Conservation (phyloP, 805 yeast species). For the Hermanozyma aechmeae region DNA sequence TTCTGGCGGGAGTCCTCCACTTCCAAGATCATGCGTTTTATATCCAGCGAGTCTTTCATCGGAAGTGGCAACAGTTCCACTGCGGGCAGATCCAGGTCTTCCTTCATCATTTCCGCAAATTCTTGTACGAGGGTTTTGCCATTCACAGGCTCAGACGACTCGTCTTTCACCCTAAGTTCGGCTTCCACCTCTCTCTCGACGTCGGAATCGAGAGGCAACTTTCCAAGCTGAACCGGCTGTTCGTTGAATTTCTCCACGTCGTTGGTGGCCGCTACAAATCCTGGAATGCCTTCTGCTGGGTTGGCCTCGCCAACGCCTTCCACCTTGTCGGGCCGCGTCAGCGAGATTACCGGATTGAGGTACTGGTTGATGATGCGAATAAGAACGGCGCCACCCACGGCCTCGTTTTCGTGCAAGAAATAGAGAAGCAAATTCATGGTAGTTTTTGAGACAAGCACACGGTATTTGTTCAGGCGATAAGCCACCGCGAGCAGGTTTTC, state of each 20-base stretch:
- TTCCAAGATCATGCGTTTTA: slow-evolving; percentile 66
- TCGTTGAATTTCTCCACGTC: slow-evolving; percentile 56
- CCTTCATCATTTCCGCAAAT: slow-evolving; percentile 48
- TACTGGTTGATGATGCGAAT: slow-evolving; percentile 82
- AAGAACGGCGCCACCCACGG: slow-evolving; percentile 81
- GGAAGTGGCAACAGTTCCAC: slow-evolving; percentile 81
- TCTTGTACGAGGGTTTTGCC: slow-evolving; percentile 51
- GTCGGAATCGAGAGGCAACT: slow-evolving; percentile 79
- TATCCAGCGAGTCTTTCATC: slow-evolving; percentile 66
- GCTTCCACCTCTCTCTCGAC: slow-evolving; percentile 77
- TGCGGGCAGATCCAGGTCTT: slow-evolving; percentile 59
- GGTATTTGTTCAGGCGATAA: slow-evolving; percentile 65
- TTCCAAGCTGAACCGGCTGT: slow-evolving; percentile 72
- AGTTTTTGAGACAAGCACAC: slow-evolving; percentile 69
- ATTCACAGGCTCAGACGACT: slow-evolving; percentile 24
- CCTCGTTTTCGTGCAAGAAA: slow-evolving; percentile 86
- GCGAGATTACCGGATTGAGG: slow-evolving; percentile 43
- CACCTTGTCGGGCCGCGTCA: slow-evolving; percentile 28
- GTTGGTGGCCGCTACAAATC: slow-evolving; percentile 28
- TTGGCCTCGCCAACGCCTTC: slow-evolving; percentile 39
- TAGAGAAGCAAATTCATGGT: slow-evolving; percentile 76
- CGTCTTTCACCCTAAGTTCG: slow-evolving; percentile 74
- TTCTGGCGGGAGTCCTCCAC: slow-evolving; percentile 78
- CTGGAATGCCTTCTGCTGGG: slow-evolving; percentile 45
- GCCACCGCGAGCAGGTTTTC: slow-evolving; percentile 77